A percentile compares a stretch with the other conserved stretches of the same genome.
Conservation (phyloP, 352 stramenopile genomes). For the Phytophthora citrophthora region DNA sequence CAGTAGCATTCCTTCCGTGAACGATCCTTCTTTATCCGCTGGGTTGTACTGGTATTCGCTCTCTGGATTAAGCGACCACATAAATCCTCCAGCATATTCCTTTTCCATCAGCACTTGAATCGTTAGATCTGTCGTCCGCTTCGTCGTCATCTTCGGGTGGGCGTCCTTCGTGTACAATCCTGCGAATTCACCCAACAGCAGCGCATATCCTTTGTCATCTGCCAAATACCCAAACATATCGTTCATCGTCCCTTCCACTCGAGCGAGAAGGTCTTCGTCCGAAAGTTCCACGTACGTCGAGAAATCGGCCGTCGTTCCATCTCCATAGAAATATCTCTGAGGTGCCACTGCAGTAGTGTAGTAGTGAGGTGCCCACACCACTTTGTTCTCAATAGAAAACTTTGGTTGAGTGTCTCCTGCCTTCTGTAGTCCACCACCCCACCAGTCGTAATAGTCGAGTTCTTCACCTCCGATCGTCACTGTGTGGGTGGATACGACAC, state of each 20-base stretch:
- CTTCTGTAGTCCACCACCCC: conserved; percentile 74
- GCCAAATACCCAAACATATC: conserved; percentile 83
- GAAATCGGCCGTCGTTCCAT: conserved; percentile 55
- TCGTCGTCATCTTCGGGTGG: conserved; percentile 72
- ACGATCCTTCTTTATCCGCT: conserved; percentile 55
- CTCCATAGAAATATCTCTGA: conserved; percentile 79
- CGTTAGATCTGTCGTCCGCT: conserved; percentile 76
- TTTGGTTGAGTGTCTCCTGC: conserved; percentile 50
- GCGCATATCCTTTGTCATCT: conserved; percentile 48
- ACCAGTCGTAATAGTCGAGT: conserved; percentile 85
- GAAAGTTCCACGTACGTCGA: conserved; percentile 64
- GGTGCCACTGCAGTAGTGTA: conserved; percentile 82
- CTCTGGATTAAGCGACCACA: conserved; percentile 87
- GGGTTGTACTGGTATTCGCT: conserved; percentile 82
- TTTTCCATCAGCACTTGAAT: conserved; percentile 71
- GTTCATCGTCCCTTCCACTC: conserved; percentile 66
- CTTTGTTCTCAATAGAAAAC: conserved; percentile 71
- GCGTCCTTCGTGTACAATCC: conserved; percentile 73
- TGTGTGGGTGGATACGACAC: conserved; percentile 54
- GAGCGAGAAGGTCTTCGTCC: conserved; percentile 53
- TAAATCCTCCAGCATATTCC: conserved; percentile 76
- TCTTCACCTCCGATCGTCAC: conserved; percentile 53
- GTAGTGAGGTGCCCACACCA: conserved; percentile 85
- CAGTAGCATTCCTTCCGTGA: conserved; percentile 74
- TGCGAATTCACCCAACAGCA: conserved; percentile 81